Evolutionary conservation across 2,329 filamentous ascomycete species (phyloP), one percentile per base, ranked within the genome.

Genomic region (Calonectria hongkongensis): DNA sequence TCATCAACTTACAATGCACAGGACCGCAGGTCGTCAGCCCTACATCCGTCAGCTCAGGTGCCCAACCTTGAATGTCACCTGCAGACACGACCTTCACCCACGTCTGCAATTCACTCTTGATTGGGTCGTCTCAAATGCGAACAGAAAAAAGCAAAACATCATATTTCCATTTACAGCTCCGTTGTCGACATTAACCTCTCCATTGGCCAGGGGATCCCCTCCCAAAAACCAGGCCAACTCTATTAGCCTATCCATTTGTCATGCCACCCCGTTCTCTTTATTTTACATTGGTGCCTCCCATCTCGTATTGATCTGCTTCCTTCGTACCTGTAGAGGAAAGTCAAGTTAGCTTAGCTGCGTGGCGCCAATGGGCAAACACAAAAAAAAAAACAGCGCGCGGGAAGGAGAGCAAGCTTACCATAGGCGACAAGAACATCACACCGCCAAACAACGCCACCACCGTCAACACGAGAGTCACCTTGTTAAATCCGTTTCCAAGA

Each of bases 401-500:
- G 21, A 58, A 60, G n/a, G 33, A 12, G 7, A 13, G n/a, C 21
- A 15, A 75, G 88, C 94, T 88, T 88, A 98, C 97, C 91, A 98
- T 92, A 33, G 97, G 97, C 66, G 93, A 93, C 80, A 98, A 87
- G 69, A 94, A 90, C 75, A 92, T 83, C 18, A 98, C 96, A 56
- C 95, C 95, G 47, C 91, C 88, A 56, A 90, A 91, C 77, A 98
- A 88, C 21, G 95, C 96, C 48, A 94, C 87, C 45, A 99, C 95
- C 0, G 97, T 99, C 18, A 90, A 88, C 45, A 98, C 84, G 81
- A 99, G 90, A 78, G 95, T 94, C 69, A 95, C 82, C 87, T 98
- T 98, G 82, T 96, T 97, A 84, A 99, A 99, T 2, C 95, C 94
- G 85, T 95, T 97, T 74, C 95, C 97, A 18, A 99, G 86, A 50